Evolutionary conservation across 2,329 filamentous ascomycete genomes (phyloP).

Genomic region (Alternaria sp.): DNA sequence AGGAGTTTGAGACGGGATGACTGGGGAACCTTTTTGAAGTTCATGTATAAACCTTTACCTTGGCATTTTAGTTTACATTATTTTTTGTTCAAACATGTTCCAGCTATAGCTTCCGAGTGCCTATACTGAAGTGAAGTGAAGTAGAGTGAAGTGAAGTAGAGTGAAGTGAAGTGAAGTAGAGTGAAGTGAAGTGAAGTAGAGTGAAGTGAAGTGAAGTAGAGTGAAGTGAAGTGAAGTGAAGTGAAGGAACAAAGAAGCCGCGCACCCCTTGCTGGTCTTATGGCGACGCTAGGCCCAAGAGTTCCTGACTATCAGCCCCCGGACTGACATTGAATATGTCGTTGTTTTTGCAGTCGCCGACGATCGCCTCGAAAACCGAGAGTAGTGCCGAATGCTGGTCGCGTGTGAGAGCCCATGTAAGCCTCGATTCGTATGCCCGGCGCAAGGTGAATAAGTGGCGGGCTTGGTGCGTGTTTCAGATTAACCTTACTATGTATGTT

Average conservation of each 20-base stretch:
- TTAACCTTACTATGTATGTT: constrained; percentile 19
- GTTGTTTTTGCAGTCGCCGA: not conserved
- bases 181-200: not conserved
- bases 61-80: constrained; percentile 12
- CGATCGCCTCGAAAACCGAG: not conserved
- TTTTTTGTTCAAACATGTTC: not conserved
- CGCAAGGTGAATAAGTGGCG: constrained; percentile 18
- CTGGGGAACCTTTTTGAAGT: constrained; percentile 9
- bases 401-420: constrained; percentile 1
- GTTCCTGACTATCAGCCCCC: not conserved
- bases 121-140: not conserved
- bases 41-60: constrained; percentile 21
- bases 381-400: constrained; percentile 2
- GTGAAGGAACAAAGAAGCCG: constrained; percentile 1
- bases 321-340: not conserved
- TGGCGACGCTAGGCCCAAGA: not conserved
- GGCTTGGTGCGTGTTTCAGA: constrained; percentile 32
- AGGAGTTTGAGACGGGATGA: not conserved
- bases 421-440: constrained; percentile 13
- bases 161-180: not conserved
- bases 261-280: constrained; percentile 2
- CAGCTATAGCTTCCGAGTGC: not conserved
- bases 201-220: not conserved
- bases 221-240: not conserved
- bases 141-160: not conserved